Evolutionary conservation across 2,329 filamentous ascomycete species (phyloP).

Genomic region (Phyllosticta citriasiana): DNA sequence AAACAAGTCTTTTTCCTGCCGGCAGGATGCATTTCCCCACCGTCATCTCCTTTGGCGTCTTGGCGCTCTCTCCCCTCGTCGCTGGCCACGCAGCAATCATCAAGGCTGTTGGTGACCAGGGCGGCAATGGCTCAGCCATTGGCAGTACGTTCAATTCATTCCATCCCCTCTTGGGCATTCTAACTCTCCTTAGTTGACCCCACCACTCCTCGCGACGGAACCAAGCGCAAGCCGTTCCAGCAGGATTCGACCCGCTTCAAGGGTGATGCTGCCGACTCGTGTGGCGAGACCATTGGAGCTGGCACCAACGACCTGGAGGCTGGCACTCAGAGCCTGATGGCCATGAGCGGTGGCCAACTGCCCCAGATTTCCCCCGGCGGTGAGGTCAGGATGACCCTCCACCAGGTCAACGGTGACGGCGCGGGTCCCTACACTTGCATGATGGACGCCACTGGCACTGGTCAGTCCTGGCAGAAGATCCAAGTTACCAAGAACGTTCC

Average conservation of each 20-base stretch:
- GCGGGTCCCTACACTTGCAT: constrained; percentile 57
- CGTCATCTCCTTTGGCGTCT: constrained; percentile 36
- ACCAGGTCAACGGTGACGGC: constrained; percentile 59
- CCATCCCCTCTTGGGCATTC: neutral
- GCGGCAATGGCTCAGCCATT: constrained; percentile 41
- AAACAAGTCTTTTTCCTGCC: neutral
- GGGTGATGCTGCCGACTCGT: constrained; percentile 40
- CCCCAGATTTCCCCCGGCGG: constrained; percentile 52
- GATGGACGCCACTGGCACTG: constrained; percentile 53
- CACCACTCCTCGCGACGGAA: constrained; percentile 52
- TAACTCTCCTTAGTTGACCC: constrained; percentile 34
- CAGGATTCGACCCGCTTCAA: constrained; percentile 54
- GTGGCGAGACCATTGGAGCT: constrained; percentile 48
- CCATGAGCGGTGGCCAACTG: constrained; percentile 44
- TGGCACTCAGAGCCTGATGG: constrained; percentile 49
- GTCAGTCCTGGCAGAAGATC: constrained; percentile 42
- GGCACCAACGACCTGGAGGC: constrained; percentile 49
- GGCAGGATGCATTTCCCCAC: constrained; percentile 35
- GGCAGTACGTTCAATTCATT: constrained; percentile 31
- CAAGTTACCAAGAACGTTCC: constrained; percentile 46
- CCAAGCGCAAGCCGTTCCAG: constrained; percentile 51
- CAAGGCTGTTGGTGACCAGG: constrained; percentile 46
- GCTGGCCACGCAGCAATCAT: constrained; percentile 53
- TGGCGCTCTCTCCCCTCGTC: constrained; percentile 46
- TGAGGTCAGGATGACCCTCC: constrained; percentile 50